Percentiles rank a stretch among this genome's conserved stretches.
phyloP scores from a whole-genome alignment of 192 early-diverging fungal species.

The Pilaira anomala region DNA sequence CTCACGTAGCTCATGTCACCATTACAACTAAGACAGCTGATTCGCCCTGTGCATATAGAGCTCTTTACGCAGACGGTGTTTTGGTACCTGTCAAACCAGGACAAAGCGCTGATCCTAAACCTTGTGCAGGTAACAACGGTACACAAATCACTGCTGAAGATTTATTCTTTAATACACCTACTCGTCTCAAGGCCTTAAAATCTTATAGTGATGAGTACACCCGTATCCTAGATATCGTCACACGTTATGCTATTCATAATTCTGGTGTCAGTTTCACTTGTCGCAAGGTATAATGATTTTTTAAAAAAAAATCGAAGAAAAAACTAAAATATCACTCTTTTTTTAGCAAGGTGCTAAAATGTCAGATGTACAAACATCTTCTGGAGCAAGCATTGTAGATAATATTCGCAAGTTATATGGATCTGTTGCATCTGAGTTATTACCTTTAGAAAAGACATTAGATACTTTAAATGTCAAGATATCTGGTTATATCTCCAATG shows the following conservation, averaged over 20 bases:
- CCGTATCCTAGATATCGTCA: slow-evolving; percentile 85
- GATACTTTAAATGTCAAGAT: slow-evolving; percentile 55
- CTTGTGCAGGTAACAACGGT: slow-evolving; percentile 93
- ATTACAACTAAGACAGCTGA: slow-evolving; percentile 78
- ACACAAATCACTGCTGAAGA: slow-evolving; percentile 93
- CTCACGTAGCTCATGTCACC: slow-evolving; percentile 90
- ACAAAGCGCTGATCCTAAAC: slow-evolving; percentile 73
- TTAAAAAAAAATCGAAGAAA: neutral
- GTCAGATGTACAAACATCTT: slow-evolving; percentile 75
- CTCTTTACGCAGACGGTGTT: slow-evolving; percentile 84
- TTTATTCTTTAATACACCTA: slow-evolving; percentile 91
- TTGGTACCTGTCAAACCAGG: slow-evolving; percentile 76
- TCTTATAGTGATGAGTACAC: slow-evolving; percentile 88
- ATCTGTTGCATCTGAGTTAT: slow-evolving; percentile 71
- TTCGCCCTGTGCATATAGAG: slow-evolving; percentile 75
- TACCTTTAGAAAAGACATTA: slow-evolving; percentile 56
- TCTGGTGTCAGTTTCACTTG: slow-evolving; percentile 80
- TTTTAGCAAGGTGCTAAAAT: slow-evolving; percentile 60
- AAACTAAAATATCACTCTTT: neutral
- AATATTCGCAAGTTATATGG: slow-evolving; percentile 88
- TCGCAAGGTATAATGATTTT: slow-evolving; percentile 76
- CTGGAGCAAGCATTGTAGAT: slow-evolving; percentile 59
- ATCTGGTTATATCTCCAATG: slow-evolving; percentile 83
- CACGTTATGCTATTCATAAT: slow-evolving; percentile 93
- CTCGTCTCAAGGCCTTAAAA: slow-evolving; percentile 80